Conservation (phyloP, 208 protist species). For the Acanthamoeba sp. region DNA sequence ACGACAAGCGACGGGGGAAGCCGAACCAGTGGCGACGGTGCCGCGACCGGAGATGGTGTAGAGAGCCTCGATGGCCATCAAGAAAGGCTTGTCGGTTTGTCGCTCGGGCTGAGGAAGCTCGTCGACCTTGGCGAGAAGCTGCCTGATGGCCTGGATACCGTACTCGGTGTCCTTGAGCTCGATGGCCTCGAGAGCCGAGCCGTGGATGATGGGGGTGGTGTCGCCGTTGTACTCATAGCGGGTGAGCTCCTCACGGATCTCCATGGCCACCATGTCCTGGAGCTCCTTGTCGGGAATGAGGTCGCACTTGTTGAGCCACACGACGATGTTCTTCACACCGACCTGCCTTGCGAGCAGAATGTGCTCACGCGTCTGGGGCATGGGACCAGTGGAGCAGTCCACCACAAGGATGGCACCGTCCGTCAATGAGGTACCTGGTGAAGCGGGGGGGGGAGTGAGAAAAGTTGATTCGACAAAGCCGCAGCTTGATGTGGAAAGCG, state of each 20-base stretch:
- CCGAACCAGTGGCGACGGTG: conserved; percentile 96
- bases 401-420: conserved; percentile 94
- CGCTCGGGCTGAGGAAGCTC: conserved; percentile 92
- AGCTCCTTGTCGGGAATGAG: conserved; percentile 87
- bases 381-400: conserved; percentile 95
- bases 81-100: conserved; percentile 97
- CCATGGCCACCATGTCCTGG: conserved; percentile 96
- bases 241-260: conserved; percentile 95
- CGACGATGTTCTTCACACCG: conserved; percentile 96
- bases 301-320: conserved; percentile 99
- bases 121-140: conserved; percentile 96
- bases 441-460: neutral
- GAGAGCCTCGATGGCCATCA: conserved; percentile 96
- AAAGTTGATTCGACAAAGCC: neutral
- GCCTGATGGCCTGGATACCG: conserved; percentile 91
- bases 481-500: no score
- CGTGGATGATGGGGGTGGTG: conserved; percentile 92
- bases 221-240: conserved; percentile 91
- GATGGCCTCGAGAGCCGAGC: conserved; percentile 97
- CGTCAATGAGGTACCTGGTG: conserved; percentile 88
- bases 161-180: conserved; percentile 94
- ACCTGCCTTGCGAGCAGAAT: conserved; percentile 98
- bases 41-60: conserved; percentile 94
- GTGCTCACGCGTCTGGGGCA: conserved; percentile 99
- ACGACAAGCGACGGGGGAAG: neutral